phyloP scores from a whole-genome alignment of 495 filamentous ascomycete species.

The Lasiosphaeriaceae sp. region DNA sequence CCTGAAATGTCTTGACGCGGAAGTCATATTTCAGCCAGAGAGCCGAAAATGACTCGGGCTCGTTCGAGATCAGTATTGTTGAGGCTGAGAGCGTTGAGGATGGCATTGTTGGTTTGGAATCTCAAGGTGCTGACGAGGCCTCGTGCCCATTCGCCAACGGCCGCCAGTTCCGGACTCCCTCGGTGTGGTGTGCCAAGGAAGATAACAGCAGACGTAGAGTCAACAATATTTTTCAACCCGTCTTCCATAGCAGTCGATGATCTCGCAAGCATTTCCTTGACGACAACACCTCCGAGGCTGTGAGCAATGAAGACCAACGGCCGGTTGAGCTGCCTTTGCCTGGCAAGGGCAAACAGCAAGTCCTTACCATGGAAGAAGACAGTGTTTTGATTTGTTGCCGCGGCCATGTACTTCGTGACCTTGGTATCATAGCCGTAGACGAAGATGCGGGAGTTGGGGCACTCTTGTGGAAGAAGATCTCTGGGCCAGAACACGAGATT shows the following conservation, averaged over 20 bases:
- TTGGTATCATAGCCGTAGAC: conserved; percentile 41
- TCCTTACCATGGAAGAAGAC: conserved; percentile 35
- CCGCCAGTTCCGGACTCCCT: conserved; percentile 18
- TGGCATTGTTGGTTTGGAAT: conserved; percentile 13
- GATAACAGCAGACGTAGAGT: conserved; percentile 31
- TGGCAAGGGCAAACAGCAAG: conserved; percentile 24
- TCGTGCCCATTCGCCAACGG: conserved; percentile 8
- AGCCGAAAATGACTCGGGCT: conserved; percentile 14
- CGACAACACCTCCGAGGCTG: conserved; percentile 18
- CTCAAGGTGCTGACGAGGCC: conserved; percentile 3
- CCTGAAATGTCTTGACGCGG: conserved; percentile 21
- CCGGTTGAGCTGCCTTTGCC: conserved; percentile 12
- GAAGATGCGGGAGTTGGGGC: conserved; percentile 32
- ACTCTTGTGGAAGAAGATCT: conserved; percentile 30
- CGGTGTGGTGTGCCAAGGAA: conserved; percentile 42
- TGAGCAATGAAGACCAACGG: conserved; percentile 41
- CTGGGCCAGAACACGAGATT: conserved; percentile 29
- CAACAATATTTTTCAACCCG: conserved; percentile 17
- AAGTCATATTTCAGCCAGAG: conserved; percentile 17
- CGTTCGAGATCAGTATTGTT: conserved; percentile 12
- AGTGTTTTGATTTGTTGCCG: conserved; percentile 22
- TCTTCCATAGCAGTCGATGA: not conserved
- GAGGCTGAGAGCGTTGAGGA: conserved; percentile 9
- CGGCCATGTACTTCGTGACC: conserved; percentile 25
- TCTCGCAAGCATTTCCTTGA: conserved; percentile 9